These are phyloP conservation scores for Aspergillus costaricaensis DNA, from an alignment of 2,329 filamentous ascomycete species.

Conservation along the genomic window DNA sequence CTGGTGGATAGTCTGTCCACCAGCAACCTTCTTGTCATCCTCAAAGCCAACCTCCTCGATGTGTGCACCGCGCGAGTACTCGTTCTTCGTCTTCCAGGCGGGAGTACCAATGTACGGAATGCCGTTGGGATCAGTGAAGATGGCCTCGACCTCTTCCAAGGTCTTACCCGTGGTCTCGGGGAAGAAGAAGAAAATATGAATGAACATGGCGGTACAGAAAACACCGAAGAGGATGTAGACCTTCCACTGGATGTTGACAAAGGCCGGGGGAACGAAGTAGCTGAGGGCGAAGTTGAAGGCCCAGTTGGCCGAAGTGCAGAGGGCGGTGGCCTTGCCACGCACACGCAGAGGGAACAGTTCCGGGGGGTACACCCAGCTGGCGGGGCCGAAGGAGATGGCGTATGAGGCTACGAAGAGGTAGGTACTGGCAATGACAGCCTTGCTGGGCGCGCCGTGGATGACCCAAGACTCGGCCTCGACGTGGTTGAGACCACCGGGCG, in stretches of 20 bases:
- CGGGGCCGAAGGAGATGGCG: conserved; percentile 65
- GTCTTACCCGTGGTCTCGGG: conserved; percentile 73
- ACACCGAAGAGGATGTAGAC: conserved; percentile 75
- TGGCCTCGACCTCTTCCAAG: conserved; percentile 74
- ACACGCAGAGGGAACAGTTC: conserved; percentile 65
- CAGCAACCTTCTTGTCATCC: conserved; percentile 28
- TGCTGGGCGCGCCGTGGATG: conserved; percentile 52
- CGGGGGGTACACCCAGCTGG: conserved; percentile 61
- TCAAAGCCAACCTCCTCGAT: conserved; percentile 35
- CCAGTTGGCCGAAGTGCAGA: conserved; percentile 65
- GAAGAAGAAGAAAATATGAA: conserved; percentile 67
- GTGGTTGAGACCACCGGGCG: conserved; percentile 44
- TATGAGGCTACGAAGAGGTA: conserved; percentile 73
- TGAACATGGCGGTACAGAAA: conserved; percentile 66
- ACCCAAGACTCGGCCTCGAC: conserved; percentile 43
- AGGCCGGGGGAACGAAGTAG: conserved; percentile 60
- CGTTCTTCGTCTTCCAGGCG: conserved; percentile 41
- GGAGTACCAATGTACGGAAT: conserved; percentile 40
- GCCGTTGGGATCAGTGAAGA: conserved; percentile 56
- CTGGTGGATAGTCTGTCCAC: conserved; percentile 13
- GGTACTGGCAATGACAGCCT: conserved; percentile 69
- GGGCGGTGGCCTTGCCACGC: conserved; percentile 64
- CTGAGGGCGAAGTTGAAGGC: conserved; percentile 58
- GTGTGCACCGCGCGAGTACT: conserved; percentile 30
- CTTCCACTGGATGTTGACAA: conserved; percentile 58